phyloP scores from a whole-genome alignment of 352 stramenopile species.

The Phytophthora hybrid region DNA sequence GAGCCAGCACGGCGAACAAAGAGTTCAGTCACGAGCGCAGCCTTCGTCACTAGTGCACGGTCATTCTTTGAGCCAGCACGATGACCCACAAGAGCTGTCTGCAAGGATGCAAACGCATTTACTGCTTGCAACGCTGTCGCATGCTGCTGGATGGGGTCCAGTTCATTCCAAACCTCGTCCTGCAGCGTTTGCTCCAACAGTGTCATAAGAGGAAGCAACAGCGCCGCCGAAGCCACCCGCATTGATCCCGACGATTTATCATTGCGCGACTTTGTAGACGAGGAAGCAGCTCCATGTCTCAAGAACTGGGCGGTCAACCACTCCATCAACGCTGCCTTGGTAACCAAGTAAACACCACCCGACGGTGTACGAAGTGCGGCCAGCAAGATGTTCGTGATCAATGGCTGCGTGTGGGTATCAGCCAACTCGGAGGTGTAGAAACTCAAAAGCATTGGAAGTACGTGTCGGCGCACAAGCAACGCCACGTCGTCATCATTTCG shows the following conservation, averaged over 20 bases:
- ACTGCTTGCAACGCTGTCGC: conserved; percentile 44
- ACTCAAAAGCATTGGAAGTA: conserved; percentile 83
- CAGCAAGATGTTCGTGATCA: conserved; percentile 72
- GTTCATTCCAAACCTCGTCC: conserved; percentile 33
- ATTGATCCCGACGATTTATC: conserved; percentile 18
- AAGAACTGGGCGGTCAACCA: conserved; percentile 64
- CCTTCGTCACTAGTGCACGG: conserved; percentile 23
- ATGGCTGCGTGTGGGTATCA: conserved; percentile 78
- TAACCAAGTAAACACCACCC: conserved; percentile 64
- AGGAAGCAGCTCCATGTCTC: conserved; percentile 23
- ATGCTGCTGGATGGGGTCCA: conserved; percentile 52
- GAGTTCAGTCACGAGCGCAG: conserved; percentile 36
- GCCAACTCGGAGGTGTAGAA: conserved; percentile 83
- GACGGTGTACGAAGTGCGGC: conserved; percentile 55
- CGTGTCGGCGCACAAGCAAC: conserved; percentile 79
- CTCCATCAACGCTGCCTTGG: conserved; percentile 69
- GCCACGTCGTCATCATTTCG: conserved; percentile 70
- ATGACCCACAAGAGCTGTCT: conserved; percentile 11
- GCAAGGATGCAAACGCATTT: conserved; percentile 56
- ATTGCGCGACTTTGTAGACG: conserved; percentile 5
- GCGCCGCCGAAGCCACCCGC: conserved; percentile 23
- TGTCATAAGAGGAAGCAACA: conserved; percentile 52
- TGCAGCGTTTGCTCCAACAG: conserved; percentile 43
- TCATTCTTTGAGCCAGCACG: conserved; percentile 23
- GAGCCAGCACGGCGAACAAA: conserved; percentile 43